Base-by-base conservation (phyloP, 345 rosid genomes). In the Populus nigra region DNA sequence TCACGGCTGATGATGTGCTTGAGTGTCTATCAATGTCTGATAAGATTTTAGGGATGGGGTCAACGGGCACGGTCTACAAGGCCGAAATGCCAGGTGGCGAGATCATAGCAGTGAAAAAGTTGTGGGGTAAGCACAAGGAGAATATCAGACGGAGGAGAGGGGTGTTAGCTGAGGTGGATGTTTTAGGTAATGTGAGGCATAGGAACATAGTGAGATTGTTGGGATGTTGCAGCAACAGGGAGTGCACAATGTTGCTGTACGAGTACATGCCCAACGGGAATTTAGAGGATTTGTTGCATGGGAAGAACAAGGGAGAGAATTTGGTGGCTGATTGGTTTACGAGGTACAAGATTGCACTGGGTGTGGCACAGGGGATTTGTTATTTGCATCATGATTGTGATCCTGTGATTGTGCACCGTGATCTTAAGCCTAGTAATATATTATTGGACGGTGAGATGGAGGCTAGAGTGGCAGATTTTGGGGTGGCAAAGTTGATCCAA, bases 381-480 rank as follows among this genome's bases (percentile, higher is more conserved):
- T 96, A 96, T 83, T 96, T 96, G 23, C 99, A 96, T 88, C 99
- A 96, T 4, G 99, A 96, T 75, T 96, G 99, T 73, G 86, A 96
- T 73, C 99, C 99, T 8, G 97, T 92, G 71, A 96, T 96, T 49
- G 99, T 96, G 3, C 99, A 96, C 77, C 97, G 99, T 0, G 99
- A 96, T 66, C 89, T 96, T 7, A 96, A 96, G 79, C 98, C 99
- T 11, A 92, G 97, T 68, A 96, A 96, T 33, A 96, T 96, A 4
- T 77, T 96, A 0, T 76, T 96, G 73, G 99, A 96, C 82, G 88
- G 84, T 13, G 97, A 94, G 83, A 87, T 94, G 92, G 99, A 94
- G 85, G 99, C 99, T 23, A 88, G 99, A 66, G 99, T 96, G 70
- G 99, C 99, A 0, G 99, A 96, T 86, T 96, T 96, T 80, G 99